These are phyloP conservation scores for Hibiscus tridactylites DNA, from an alignment of 345 rosid species.

Conservation along the genomic window DNA sequence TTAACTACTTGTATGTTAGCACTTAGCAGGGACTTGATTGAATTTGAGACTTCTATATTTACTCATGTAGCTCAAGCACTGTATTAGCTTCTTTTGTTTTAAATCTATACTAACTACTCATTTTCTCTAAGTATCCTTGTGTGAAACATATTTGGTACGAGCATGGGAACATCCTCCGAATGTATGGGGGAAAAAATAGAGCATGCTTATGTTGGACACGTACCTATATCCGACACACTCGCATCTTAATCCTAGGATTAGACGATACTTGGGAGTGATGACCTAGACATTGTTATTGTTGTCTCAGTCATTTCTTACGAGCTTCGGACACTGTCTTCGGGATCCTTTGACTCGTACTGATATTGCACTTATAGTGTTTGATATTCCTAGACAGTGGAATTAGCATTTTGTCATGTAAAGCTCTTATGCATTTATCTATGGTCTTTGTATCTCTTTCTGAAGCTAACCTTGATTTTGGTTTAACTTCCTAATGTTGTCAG, in stretches of 20 bases:
- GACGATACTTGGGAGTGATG: background rate
- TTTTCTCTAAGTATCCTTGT: background rate
- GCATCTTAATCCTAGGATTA: background rate
- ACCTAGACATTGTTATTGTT: background rate
- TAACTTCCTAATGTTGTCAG: background rate
- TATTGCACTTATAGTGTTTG: background rate
- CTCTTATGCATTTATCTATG: background rate
- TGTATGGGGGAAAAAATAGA: background rate
- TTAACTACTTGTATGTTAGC: too few relatives aligned
- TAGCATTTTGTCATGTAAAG: background rate
- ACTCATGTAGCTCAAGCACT: background rate
- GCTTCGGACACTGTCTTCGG: background rate
- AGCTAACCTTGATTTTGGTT: background rate
- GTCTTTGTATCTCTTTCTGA: background rate
- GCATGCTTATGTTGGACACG: background rate
- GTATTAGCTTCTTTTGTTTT: background rate
- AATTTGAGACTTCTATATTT: background rate
- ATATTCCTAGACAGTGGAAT: background rate
- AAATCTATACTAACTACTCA: background rate
- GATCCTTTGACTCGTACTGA: too few relatives aligned
- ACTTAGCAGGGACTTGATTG: background rate
- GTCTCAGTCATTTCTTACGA: background rate
- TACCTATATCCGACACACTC: background rate
- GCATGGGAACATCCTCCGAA: background rate
- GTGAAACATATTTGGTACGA: background rate